Evolutionary conservation across 129 eudicot species (phyloP).

Genomic region (Helianthus tuberosus): DNA sequence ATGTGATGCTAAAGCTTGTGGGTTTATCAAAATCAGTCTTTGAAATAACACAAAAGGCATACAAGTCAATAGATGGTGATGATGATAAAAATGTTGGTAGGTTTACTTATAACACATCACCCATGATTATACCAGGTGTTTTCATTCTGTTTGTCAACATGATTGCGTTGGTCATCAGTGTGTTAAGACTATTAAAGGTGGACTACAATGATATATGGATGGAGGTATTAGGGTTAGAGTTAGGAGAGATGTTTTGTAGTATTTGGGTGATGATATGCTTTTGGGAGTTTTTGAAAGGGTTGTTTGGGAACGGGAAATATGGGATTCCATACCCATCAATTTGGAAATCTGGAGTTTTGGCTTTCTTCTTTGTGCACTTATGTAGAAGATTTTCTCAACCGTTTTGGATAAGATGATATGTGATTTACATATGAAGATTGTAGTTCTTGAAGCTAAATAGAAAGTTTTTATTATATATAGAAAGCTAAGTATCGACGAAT

Average conservation of each 20-base stretch:
- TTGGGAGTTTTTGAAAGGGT: conserved; percentile 8
- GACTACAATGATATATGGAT: neutral
- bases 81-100: conserved; percentile 29
- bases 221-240: neutral
- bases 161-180: neutral
- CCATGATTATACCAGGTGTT: conserved; percentile 43
- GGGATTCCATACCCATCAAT: neutral
- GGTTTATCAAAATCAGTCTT: conserved; percentile 46
- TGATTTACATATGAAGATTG: neutral
- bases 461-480: neutral
- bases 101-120: conserved; percentile 50
- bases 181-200: neutral
- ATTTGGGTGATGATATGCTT: conserved; percentile 2
- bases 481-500: neutral
- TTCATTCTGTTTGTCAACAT: neutral
- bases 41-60: conserved; percentile 58
- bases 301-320: neutral
- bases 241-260: conserved; percentile 16
- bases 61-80: neutral
- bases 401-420: neutral
- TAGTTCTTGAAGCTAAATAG: neutral
- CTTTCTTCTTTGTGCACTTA: neutral
- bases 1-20: conserved; percentile 36
- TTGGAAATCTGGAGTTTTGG: conserved; percentile 8
- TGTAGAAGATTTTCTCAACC: neutral